phyloP scores from a whole-genome alignment of 352 stramenopile species.

The Phytophthora fragariaefolia region DNA sequence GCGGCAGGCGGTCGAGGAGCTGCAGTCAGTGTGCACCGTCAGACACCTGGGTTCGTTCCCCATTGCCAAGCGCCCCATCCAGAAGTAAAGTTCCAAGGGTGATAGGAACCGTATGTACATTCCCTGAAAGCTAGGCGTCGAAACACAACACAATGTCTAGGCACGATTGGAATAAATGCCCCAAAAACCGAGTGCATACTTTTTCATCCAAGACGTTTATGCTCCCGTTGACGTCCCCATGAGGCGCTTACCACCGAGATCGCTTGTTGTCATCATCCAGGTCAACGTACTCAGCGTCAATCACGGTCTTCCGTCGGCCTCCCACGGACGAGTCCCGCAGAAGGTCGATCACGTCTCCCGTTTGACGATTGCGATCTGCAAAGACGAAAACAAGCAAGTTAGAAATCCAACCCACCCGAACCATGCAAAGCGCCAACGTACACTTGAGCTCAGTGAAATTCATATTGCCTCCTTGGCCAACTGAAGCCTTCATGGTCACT shows the following conservation, averaged over 20 bases:
- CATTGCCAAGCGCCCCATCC: slow-evolving; percentile 56
- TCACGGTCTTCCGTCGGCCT: slow-evolving; percentile 56
- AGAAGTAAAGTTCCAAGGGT: slow-evolving; percentile 39
- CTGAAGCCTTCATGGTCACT: slow-evolving; percentile 62
- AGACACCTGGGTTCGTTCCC: slow-evolving; percentile 86
- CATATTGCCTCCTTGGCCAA: slow-evolving; percentile 47
- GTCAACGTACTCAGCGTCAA: slow-evolving; percentile 82
- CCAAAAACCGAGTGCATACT: slow-evolving; percentile 11
- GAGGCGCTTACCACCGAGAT: slow-evolving; percentile 30
- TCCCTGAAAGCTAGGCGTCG: slow-evolving; percentile 16
- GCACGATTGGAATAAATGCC: not conserved
- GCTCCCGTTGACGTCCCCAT: not conserved
- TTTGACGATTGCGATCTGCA: slow-evolving; percentile 62
- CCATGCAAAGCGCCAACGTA: slow-evolving; percentile 37
- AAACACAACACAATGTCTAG: slow-evolving; percentile 9
- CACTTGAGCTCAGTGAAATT: slow-evolving; percentile 70
- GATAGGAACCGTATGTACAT: slow-evolving; percentile 24
- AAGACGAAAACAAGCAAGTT: not conserved
- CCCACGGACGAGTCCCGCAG: slow-evolving; percentile 48
- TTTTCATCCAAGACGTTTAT: not conserved
- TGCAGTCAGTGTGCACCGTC: slow-evolving; percentile 67
- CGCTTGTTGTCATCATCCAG: slow-evolving; percentile 39
- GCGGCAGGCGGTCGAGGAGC: slow-evolving; percentile 54
- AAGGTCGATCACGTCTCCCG: slow-evolving; percentile 72
- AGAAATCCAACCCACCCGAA: not conserved